phyloP scores from a whole-genome alignment of 148 eudicot genomes.

The Persicaria tinctoria region DNA sequence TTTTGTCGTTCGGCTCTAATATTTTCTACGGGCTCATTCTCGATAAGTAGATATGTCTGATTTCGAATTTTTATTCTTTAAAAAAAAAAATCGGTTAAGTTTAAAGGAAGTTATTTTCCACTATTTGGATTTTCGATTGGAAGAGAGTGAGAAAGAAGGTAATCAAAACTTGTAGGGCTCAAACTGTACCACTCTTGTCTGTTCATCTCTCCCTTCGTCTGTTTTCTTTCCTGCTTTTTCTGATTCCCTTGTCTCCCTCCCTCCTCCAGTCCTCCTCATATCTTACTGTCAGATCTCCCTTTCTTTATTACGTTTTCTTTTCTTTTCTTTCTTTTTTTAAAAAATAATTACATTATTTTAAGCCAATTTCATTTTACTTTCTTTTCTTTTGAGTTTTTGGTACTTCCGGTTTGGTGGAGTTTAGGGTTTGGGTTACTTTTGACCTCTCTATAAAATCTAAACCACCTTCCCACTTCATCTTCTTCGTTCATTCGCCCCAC shows the following conservation, averaged over 20 bases:
- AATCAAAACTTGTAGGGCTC: neutral
- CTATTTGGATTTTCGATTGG: no score
- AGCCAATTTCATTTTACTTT: no score
- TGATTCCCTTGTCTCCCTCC: constrained; percentile 3
- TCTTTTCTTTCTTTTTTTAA: neutral
- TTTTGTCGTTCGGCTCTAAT: no score
- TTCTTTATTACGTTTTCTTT: neutral
- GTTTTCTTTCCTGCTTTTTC: neutral
- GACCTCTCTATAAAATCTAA: neutral
- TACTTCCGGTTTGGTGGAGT: constrained; percentile 5
- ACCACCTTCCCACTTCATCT: neutral
- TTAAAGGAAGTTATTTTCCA: no score
- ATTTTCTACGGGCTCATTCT: no score
- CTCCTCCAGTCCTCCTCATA: constrained; percentile 1
- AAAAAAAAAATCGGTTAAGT: no score
- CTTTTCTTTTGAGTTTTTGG: neutral
- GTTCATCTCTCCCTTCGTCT: neutral
- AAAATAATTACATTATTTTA: no score
- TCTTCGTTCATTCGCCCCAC: constrained; percentile 4
- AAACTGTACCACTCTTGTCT: neutral
- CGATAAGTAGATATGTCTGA: no score
- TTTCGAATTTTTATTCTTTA: no score
- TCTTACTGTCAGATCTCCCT: neutral
- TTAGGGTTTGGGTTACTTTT: neutral
- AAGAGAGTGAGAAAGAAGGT: constrained; percentile 1